These are phyloP conservation scores for Luffa acutangula DNA, from an alignment of 306 rosid genomes.

Conservation along the genomic window DNA sequence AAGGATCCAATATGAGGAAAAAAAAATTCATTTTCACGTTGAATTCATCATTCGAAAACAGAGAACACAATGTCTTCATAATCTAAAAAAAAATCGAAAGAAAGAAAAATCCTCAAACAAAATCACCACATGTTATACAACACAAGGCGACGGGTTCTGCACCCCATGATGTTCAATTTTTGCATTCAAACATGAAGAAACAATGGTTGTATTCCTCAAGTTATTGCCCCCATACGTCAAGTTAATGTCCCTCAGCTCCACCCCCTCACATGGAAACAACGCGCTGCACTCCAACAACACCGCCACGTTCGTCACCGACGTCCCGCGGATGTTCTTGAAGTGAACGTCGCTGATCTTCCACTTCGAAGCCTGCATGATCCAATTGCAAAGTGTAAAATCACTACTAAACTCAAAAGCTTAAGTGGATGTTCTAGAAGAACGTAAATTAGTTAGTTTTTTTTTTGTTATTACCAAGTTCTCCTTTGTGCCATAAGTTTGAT, in stretches of 20 bases:
- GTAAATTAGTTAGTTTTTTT: not conserved
- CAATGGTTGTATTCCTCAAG: not conserved
- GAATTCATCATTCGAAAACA: not conserved
- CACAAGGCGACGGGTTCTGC: conserved; percentile 36
- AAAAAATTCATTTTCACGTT: no score
- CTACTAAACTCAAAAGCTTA: not conserved
- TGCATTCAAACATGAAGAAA: conserved; percentile 36
- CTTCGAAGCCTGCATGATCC: conserved; percentile 18
- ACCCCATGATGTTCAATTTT: conserved; percentile 26
- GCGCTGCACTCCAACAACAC: conserved; percentile 47
- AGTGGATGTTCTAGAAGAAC: no score
- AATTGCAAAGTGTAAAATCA: not conserved
- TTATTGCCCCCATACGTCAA: conserved; percentile 16
- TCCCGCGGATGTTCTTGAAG: conserved; percentile 48
- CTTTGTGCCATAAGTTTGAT: conserved; percentile 43
- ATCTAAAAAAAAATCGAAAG: not conserved
- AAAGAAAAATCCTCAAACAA: not conserved
- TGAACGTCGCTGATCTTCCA: conserved; percentile 51
- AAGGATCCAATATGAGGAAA: no score
- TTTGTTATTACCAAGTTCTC: not conserved
- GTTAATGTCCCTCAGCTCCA: conserved; percentile 33
- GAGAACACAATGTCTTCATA: not conserved
- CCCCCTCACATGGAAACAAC: conserved; percentile 26
- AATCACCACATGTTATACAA: not conserved
- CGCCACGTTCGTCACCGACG: conserved; percentile 27